Evolutionary conservation across 23 red algal genomes (phyloP), one percentile per base, ranked within the genome.

Genomic region (Gracilaria gracilis): DNA sequence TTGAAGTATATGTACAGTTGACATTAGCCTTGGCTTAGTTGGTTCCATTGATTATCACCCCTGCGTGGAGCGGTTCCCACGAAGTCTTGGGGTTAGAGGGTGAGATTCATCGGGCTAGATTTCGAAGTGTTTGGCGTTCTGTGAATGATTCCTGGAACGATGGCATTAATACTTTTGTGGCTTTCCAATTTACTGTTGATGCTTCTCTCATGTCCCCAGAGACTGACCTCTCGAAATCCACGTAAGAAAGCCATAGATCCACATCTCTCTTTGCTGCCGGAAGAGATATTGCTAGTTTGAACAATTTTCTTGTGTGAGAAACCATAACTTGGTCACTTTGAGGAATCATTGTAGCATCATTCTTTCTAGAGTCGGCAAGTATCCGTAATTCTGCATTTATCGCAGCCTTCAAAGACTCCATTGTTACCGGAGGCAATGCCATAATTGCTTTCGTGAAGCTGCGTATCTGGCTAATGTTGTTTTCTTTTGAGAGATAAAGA

Each of bases 141-240:
- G 61, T 73, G 55, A 91, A 80, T 24, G 44, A 36, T 20, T 66
- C 87, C 32, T 44, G 54, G 42, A 47, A 67, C 23, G 57, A 51
- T 46, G 72, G 34, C 50, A 77, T 74, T n/a, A 91, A 53, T 49
- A 37, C 66, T 39, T 67, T 91, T 67, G 44, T 64, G 53, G 87
- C 87, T 24, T 65, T 81, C 57, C 75, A 65, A 9, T 16, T 91
- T n/a, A 61, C 87, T 25, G 33, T 38, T 27, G 54, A 62, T 7
- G 75, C 76, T 70, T 73, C 67, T 57, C 6, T 55, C 42, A 54
- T 38, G 44, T 91, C 76, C 19, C 57, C 74, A 25, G 87, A n/a
- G 19, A 91, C 24, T 61, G 57, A 44, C 20, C 87, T 37, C 47
- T 91, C 87, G 47, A 91, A 91, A 27, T 91, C 75, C 42, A 91